Conservation (phyloP, 1,284 basidiomycete species). For the Leccinum angustisporum region DNA sequence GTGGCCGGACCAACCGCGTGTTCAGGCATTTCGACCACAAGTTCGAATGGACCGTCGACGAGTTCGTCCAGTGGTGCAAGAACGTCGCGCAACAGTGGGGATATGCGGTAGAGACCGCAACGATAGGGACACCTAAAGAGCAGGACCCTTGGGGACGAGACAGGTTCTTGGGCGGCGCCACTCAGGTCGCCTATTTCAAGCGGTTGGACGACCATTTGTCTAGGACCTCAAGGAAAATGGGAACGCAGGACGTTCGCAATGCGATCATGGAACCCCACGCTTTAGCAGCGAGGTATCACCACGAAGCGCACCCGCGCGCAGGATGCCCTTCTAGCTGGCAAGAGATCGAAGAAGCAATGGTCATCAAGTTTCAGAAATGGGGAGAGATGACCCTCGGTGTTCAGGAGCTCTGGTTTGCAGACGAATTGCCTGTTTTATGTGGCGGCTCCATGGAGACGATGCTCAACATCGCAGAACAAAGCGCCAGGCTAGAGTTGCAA, state of each 20-base stretch:
- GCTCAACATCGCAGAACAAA: constrained; percentile 47
- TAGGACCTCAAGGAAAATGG: constrained; percentile 36
- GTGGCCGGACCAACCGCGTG: constrained; percentile 67
- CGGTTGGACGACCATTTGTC: constrained; percentile 40
- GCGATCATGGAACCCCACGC: constrained; percentile 44
- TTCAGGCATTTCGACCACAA: constrained; percentile 89
- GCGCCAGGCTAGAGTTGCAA: constrained; percentile 27
- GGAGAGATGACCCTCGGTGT: constrained; percentile 50
- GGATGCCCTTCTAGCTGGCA: constrained; percentile 41
- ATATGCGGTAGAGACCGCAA: constrained; percentile 58
- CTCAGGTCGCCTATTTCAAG: constrained; percentile 71
- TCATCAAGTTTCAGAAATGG: constrained; percentile 53
- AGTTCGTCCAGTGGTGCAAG: constrained; percentile 76
- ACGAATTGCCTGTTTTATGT: constrained; percentile 57
- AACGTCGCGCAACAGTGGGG: constrained; percentile 70
- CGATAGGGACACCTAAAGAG: constrained; percentile 57
- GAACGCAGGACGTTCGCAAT: constrained; percentile 36
- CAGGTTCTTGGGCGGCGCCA: constrained; percentile 62
- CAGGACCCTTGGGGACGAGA: constrained; percentile 71
- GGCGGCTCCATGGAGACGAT: constrained; percentile 69
- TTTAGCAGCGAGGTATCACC: constrained; percentile 50
- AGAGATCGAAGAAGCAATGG: constrained; percentile 54
- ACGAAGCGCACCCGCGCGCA: constrained; percentile 50
- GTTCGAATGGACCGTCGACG: constrained; percentile 87
- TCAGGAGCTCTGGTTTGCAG: constrained; percentile 71